Percentiles rank a stretch among this genome's conserved stretches.
Evolutionary conservation across 106 monocot species (phyloP).

Genomic region (Dactylorhiza incarnata): DNA sequence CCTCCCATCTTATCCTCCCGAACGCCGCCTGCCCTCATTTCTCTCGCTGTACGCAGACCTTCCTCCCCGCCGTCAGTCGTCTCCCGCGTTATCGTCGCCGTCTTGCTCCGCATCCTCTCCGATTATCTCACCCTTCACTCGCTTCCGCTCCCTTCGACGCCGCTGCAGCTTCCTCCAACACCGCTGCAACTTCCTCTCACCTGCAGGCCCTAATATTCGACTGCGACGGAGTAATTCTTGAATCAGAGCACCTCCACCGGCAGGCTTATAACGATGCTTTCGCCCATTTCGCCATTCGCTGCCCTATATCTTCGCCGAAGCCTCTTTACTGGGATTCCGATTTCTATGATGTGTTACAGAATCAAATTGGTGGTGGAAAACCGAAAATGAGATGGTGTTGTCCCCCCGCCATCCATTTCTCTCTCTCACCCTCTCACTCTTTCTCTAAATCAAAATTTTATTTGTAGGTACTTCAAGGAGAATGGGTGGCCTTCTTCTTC

Average conservation of each 20-base stretch:
- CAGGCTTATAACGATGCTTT: slow-evolving; percentile 98
- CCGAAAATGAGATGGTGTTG: slow-evolving; percentile 96
- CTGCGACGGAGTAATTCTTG: slow-evolving; percentile 96
- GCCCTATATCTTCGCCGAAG: slow-evolving; percentile 30
- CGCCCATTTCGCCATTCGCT: slow-evolving; percentile 71
- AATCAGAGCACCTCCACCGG: slow-evolving; percentile 98
- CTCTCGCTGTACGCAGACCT: slow-evolving; percentile 5
- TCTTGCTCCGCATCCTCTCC: background rate
- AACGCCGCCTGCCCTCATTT: background rate
- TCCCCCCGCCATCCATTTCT: background rate
- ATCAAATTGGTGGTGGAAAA: slow-evolving; percentile 89
- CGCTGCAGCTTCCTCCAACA: slow-evolving; percentile 8
- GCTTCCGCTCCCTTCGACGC: background rate
- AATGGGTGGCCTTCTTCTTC: slow-evolving; percentile 92
- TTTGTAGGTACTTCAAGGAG: slow-evolving; percentile 75
- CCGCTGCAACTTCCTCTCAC: slow-evolving; percentile 20
- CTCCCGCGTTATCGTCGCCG: background rate
- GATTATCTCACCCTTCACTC: slow-evolving; percentile 11
- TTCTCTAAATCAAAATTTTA: slow-evolving; percentile 4
- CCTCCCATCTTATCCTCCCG: slow-evolving; percentile 10
- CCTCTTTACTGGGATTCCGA: slow-evolving; percentile 55
- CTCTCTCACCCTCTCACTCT: background rate
- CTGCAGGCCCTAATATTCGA: slow-evolving; percentile 87
- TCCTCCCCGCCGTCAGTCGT: background rate
- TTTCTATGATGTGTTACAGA: slow-evolving; percentile 94